Conservation (phyloP, 441 rosid species). For the Euphorbia schlechtendalii region DNA sequence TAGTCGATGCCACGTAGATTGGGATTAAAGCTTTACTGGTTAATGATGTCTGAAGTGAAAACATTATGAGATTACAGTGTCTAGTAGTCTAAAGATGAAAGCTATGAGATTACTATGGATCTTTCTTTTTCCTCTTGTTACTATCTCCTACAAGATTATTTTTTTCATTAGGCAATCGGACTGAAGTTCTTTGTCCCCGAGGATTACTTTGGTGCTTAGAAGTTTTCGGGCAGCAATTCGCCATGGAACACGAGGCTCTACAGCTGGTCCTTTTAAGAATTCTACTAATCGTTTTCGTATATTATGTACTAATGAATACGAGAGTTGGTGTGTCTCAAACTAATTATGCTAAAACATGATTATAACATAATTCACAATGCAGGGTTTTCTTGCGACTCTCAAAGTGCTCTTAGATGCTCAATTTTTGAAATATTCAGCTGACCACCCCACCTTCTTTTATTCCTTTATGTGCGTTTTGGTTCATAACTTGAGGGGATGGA, state of each 20-base stretch:
- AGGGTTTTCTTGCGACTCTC: not conserved
- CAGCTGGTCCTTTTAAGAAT: slow-evolving; percentile 1
- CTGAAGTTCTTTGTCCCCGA: slow-evolving; percentile 72
- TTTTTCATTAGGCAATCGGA: slow-evolving; percentile 48
- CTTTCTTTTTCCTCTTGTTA: not conserved
- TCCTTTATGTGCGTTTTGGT: too few relatives aligned
- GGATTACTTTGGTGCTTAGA: slow-evolving; percentile 49
- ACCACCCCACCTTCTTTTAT: not conserved
- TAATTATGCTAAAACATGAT: not conserved
- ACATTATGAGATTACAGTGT: not conserved
- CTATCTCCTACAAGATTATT: not conserved
- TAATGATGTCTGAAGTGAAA: too few relatives aligned
- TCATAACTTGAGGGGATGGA: too few relatives aligned
- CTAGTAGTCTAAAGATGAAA: not conserved
- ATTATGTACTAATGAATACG: not conserved
- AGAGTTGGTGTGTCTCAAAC: not conserved
- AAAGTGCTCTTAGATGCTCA: not conserved
- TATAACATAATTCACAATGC: not conserved
- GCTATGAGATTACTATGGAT: not conserved
- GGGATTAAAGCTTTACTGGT: too few relatives aligned
- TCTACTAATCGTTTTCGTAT: slow-evolving; percentile 1
- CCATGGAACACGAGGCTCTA: not conserved
- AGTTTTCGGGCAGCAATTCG: not conserved
- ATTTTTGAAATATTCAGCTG: not conserved
- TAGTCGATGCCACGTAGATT: too few relatives aligned